phyloP scores from a whole-genome alignment of 371 early-diverging fungal species.

The Actinomucor elegans region DNA sequence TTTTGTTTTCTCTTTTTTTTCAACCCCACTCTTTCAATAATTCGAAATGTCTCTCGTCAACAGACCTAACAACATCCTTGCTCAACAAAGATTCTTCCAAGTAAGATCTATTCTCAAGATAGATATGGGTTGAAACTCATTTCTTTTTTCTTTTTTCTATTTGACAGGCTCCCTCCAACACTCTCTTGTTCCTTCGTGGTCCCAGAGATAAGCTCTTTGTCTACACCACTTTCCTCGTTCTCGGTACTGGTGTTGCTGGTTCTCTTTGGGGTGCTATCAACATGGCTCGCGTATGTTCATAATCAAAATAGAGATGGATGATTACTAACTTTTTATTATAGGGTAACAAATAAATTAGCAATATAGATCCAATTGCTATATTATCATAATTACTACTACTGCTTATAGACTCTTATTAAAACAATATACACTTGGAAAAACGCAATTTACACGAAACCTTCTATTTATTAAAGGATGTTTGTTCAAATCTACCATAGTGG shows the following conservation, averaged over 20 bases:
- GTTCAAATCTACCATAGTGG: constrained; percentile 29
- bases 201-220: constrained; percentile 64
- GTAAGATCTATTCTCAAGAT: constrained; percentile 33
- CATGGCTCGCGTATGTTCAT: constrained; percentile 48
- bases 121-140: no score
- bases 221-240: constrained; percentile 45
- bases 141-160: no score
- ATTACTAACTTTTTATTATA: neutral
- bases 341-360: constrained; percentile 12
- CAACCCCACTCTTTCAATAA: constrained; percentile 8
- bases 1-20: neutral
- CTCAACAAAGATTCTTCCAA: constrained; percentile 74
- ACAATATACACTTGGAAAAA: neutral
- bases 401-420: no score
- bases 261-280: constrained; percentile 53
- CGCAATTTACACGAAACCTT: neutral
- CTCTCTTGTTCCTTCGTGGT: constrained; percentile 52
- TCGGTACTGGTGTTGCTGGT: constrained; percentile 47
- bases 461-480: neutral
- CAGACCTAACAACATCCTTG: constrained; percentile 65
- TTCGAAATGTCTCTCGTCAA: constrained; percentile 53
- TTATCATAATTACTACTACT: no score
- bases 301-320: no score
- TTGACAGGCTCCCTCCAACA: constrained; percentile 49
- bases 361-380: no score